These are phyloP conservation scores for Neurospora sp. DNA, from an alignment of 495 filamentous ascomycete genomes.

Conservation along the genomic window DNA sequence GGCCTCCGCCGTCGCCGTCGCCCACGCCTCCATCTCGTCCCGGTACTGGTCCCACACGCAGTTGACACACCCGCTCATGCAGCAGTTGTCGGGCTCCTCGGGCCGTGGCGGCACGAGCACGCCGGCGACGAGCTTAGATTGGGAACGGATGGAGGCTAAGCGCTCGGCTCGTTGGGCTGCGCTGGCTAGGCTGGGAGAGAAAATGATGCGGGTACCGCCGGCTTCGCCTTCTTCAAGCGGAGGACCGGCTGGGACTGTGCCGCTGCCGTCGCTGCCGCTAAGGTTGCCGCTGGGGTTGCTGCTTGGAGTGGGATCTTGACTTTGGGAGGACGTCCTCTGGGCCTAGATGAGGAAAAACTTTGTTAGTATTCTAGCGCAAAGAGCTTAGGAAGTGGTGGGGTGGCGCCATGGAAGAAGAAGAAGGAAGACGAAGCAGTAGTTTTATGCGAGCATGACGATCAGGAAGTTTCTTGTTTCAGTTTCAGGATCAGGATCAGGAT, in stretches of 20 bases:
- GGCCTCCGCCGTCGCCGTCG: conserved; percentile 46
- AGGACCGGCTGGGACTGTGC: neutral
- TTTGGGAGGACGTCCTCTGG: neutral
- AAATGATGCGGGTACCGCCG: conserved; percentile 42
- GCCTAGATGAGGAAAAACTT: neutral
- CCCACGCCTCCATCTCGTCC: conserved; percentile 89
- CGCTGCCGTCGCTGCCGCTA: neutral
- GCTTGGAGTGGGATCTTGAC: neutral
- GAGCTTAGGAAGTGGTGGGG: conserved; percentile 7
- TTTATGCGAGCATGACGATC: conserved; percentile 13
- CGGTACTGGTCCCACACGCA: conserved; percentile 91
- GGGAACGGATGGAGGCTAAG: conserved; percentile 44
- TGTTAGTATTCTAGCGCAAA: neutral
- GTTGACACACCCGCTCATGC: conserved; percentile 96
- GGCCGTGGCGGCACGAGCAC: conserved; percentile 74
- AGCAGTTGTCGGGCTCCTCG: conserved; percentile 93
- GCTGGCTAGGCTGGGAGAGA: conserved; percentile 63
- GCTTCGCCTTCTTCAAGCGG: neutral
- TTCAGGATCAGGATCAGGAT: conserved; percentile 15
- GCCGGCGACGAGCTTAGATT: conserved; percentile 58
- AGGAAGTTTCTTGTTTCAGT: conserved; percentile 6
- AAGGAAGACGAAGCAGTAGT: conserved; percentile 11
- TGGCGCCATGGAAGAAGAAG: conserved; percentile 11
- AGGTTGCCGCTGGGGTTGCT: neutral
- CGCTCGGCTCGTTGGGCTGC: conserved; percentile 52